Conservation (phyloP, 345 rosid species). For the Citropsis articulata region DNA sequence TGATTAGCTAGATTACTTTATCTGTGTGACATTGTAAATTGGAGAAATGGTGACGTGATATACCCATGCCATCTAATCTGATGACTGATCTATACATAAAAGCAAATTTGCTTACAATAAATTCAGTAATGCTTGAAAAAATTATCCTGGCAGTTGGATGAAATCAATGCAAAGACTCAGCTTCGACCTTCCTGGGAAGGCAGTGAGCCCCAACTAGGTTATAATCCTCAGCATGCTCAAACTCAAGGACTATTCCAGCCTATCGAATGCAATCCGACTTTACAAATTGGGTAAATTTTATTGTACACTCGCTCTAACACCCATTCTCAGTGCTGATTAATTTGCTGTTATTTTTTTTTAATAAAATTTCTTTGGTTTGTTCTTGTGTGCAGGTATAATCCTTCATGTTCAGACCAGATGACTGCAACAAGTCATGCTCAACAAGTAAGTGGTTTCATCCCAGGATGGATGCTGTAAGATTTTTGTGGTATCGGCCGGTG, state of each 20-base stretch:
- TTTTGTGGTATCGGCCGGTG: conserved; percentile 4
- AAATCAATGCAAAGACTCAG: conserved; percentile 50
- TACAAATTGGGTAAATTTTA: conserved; percentile 79
- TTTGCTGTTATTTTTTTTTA: background rate
- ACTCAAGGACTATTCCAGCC: conserved; percentile 73
- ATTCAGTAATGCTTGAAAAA: background rate
- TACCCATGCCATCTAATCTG: background rate
- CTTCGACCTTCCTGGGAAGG: conserved; percentile 74
- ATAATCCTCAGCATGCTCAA: conserved; percentile 63
- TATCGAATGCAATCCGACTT: conserved; percentile 87
- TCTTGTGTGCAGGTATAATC: conserved; percentile 48
- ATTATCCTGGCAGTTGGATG: conserved; percentile 58
- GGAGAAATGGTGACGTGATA: background rate
- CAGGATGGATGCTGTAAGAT: conserved; percentile 98
- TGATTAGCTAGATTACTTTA: too few relatives aligned
- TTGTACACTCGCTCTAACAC: background rate
- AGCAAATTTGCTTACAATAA: too few relatives aligned
- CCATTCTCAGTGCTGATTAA: background rate
- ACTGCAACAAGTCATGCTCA: conserved; percentile 50
- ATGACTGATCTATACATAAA: too few relatives aligned
- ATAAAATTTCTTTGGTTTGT: background rate
- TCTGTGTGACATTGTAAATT: background rate
- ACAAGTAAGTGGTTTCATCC: conserved; percentile 78
- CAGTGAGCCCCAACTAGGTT: conserved; percentile 59
- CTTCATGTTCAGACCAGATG: conserved; percentile 71